Base-by-base conservation (phyloP, 371 early-diverging fungal species). In the Syncephalastrum racemosum region DNA sequence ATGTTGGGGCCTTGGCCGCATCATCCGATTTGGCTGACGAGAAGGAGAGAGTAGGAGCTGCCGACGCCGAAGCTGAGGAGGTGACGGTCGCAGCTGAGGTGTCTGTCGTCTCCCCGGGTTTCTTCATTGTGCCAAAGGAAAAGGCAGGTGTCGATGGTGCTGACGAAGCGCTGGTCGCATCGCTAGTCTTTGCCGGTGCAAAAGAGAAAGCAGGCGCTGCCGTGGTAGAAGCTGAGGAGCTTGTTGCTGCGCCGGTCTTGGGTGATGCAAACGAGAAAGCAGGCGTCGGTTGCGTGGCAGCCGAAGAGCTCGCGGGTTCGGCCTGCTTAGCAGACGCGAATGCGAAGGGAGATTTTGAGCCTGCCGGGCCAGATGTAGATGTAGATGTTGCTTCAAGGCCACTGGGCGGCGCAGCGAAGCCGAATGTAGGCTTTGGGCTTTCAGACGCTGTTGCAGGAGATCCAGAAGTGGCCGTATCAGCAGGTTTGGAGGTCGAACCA, bases 61-160 rank as follows among this genome's bases (percentile, higher is more conserved):
- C 36, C 12, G 36, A 8, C 36, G 6, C 10, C 36, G 60, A 31
- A 15, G 56, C 23, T 2, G 59, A 20, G n/a, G 24, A 44, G 22
- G 36, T 43, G 8, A 56, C 49, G 23, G 62, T 63, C 4, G 55
- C 56, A 27, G 54, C 36, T 27, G 64, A 14, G 47, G 49, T 10
- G 23, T 46, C 45, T 8, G 27, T 47, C 12, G 18, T 45, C 15
- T 59, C 55, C 6, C 56, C 57, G 42, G 24, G 54, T 14, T 58
- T 55, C 16, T 39, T 47, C 16, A 8, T 31, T 31, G 36, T 31
- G 10, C 23, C 47, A 24, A 54, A 60, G 24, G 53, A 47, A 19
- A 60, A 60, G 45, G 44, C 45, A 18, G 60, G 36, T 12, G 25
- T 3, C 18, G 25, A 16, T 27, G n/a, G 18, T 7, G 46, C 25